A percentile compares a stretch with the other conserved stretches of the same genome.
Conservation (phyloP, 495 filamentous ascomycete genomes). For the Neurospora cerealis region DNA sequence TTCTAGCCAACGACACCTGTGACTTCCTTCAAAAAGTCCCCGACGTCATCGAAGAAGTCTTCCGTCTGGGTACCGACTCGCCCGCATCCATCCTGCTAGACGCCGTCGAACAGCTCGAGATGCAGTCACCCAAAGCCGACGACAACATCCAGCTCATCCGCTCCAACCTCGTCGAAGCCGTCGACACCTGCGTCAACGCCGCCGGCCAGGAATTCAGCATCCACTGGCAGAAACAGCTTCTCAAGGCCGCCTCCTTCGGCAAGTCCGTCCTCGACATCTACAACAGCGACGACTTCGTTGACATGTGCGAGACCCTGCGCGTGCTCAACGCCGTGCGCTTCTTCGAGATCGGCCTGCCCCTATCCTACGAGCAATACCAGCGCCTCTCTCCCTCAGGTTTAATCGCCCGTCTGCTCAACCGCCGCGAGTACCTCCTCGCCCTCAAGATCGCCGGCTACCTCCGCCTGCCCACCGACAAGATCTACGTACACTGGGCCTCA, state of each 20-base stretch:
- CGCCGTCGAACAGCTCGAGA: constrained; percentile 83
- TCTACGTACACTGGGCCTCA: constrained; percentile 94
- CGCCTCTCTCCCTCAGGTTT: constrained; percentile 82
- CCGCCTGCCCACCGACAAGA: constrained; percentile 73
- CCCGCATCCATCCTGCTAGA: constrained; percentile 86
- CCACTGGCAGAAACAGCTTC: constrained; percentile 88
- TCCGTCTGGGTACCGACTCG: constrained; percentile 67
- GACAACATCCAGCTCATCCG: constrained; percentile 93
- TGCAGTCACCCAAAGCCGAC: constrained; percentile 91
- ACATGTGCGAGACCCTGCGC: constrained; percentile 90
- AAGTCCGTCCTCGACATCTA: constrained; percentile 96
- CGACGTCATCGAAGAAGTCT: constrained; percentile 79
- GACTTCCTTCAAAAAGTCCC: constrained; percentile 94
- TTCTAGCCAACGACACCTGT: constrained; percentile 84
- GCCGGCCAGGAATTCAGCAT: constrained; percentile 84
- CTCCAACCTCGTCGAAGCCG: constrained; percentile 75
- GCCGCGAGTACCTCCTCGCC: constrained; percentile 85
- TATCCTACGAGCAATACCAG: constrained; percentile 86
- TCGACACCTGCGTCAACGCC: constrained; percentile 83
- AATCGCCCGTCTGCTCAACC: constrained; percentile 73
- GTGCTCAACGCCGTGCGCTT: constrained; percentile 87
- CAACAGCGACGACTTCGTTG: constrained; percentile 95
- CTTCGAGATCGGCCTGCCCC: constrained; percentile 78
- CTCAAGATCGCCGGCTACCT: constrained; percentile 84
- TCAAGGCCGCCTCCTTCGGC: constrained; percentile 92